phyloP scores from a whole-genome alignment of 2,329 filamentous ascomycete genomes.

The Rutstroemia sp. region DNA sequence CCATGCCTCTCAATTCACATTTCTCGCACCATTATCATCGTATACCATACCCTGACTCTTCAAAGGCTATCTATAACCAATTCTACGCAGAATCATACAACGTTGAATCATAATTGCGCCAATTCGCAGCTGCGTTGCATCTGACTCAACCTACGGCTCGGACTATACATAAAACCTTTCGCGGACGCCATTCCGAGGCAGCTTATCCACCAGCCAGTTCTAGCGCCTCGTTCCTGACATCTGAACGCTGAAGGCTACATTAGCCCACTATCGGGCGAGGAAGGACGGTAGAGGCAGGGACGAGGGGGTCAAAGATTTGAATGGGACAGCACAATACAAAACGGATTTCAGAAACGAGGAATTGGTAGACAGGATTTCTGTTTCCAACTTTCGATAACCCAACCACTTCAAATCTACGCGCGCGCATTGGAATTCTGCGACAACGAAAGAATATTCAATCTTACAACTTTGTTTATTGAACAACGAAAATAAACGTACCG shows the following conservation, averaged over 20 bases:
- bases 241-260: neutral
- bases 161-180: constrained; percentile 1
- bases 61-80: neutral
- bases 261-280: neutral
- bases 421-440: constrained; percentile 7
- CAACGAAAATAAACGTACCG: neutral
- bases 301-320: neutral
- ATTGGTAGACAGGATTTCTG: neutral
- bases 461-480: constrained; percentile 2
- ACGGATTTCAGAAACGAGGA: neutral
- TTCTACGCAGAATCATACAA: too few species aligned
- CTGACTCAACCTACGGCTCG: too few species aligned
- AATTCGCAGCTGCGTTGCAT: too few species aligned
- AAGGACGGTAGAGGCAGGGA: neutral
- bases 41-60: neutral
- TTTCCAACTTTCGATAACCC: neutral
- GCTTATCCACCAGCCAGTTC: neutral
- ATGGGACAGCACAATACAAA: neutral
- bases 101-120: too few species aligned
- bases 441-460: constrained; percentile 2
- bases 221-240: constrained; percentile 4
- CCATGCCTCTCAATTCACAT: neutral
- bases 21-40: neutral
- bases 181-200: neutral
- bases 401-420: neutral